Evolutionary conservation across 2,329 filamentous ascomycete genomes (phyloP), one percentile per base, ranked within the genome.

Genomic region (Ophiostoma sp.): DNA sequence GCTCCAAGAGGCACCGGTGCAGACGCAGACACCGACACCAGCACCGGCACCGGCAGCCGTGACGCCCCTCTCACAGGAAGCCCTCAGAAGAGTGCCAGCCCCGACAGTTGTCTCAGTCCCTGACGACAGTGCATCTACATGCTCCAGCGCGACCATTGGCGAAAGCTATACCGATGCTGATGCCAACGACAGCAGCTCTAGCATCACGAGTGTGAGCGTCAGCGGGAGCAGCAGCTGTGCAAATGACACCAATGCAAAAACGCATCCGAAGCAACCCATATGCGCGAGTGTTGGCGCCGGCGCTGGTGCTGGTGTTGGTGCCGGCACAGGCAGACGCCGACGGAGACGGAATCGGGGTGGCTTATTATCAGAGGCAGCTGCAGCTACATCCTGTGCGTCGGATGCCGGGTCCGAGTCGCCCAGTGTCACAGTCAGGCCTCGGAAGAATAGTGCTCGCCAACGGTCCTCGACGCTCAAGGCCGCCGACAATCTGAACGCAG

Each of bases 321-420:
- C 23, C 4, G 13, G 36, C 36, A 39, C 44, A n/a, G 44, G 44
- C 17, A 35, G 60, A 36, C 62, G 33, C 2, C 17, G 62, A 20
- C 35, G n/a, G 20, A 11, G 62, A 39, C 62, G 20, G 35, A 39
- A 65, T 7, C 62, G 62, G 11, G 20, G 62, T 39, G 20, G 57
- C 27, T 17, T 62, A 27, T n/a, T 17, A 20, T 5, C 11, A 1
- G 64, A 52, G 1, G 48, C 17, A 6, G 64, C 33, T 7, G 5
- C 68, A 15, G 33, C 48, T 35, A 11, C 48, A 20, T 48, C 20
- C 4, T 33, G 35, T 17, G 62, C 60, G 8, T 71, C 69, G 1
- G 69, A 71, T 8, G 69, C 67, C 5, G 67, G 60, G 5, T 68
- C 60, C 13, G 67, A 57, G 35, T 48, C 69, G n/a, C 57, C 62